Evolutionary conservation across 2,329 filamentous ascomycete species (phyloP).

Genomic region (Cadophora malorum): DNA sequence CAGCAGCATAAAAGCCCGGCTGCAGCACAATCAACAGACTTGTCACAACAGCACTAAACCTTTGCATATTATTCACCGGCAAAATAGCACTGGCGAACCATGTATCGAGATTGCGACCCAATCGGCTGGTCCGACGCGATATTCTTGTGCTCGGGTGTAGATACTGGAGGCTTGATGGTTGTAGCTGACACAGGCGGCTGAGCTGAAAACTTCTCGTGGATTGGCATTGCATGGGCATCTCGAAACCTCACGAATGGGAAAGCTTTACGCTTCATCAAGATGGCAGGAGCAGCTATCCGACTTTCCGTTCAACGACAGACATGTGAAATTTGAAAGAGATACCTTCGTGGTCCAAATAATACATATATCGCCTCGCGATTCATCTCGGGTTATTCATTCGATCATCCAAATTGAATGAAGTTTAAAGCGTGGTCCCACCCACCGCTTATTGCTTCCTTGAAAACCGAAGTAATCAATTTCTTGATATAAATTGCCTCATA

Average conservation of each 20-base stretch:
- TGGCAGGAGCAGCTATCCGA: not conserved
- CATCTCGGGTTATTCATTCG: no score
- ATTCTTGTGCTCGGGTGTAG: not conserved
- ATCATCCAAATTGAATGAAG: no score
- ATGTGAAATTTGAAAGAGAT: no score
- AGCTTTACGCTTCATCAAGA: no score
- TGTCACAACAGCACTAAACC: not conserved
- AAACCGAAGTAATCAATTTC: no score
- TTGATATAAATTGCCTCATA: no score
- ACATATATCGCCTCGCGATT: no score
- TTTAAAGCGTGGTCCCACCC: no score
- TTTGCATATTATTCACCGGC: not conserved
- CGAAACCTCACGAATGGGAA: not conserved
- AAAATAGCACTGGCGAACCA: not conserved
- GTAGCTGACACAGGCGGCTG: not conserved
- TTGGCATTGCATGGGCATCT: not conserved
- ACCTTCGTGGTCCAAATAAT: no score
- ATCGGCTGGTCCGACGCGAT: not conserved
- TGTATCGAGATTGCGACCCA: not conserved
- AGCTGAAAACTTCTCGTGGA: not conserved
- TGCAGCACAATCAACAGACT: not conserved
- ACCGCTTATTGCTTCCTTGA: no score
- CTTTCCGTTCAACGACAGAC: not conserved
- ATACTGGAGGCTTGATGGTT: not conserved
- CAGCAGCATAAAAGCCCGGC: not conserved